A percentile compares a stretch with the other conserved stretches of the same genome.
Conservation (phyloP, 495 filamentous ascomycete species). For the Penicillium longicatenatum region DNA sequence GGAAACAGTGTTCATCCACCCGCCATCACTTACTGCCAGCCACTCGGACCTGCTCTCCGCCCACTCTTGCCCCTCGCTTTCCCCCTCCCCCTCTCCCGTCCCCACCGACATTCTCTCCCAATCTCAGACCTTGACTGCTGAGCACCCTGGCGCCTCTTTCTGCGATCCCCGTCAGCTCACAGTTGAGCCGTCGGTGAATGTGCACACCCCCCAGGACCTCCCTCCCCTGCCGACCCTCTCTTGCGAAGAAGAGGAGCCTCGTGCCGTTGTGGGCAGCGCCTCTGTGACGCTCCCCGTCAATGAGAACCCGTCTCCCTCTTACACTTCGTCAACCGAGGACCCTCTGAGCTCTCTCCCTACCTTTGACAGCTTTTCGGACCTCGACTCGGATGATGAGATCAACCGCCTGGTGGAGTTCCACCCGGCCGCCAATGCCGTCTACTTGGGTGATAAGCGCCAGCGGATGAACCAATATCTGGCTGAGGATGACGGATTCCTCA, state of each 20-base stretch:
- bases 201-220: conserved; percentile 61
- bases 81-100: conserved; percentile 72
- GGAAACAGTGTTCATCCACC: conserved; percentile 75
- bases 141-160: conserved; percentile 59
- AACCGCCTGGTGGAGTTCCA: conserved; percentile 74
- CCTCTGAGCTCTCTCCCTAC: conserved; percentile 64
- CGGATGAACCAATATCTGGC: conserved; percentile 66
- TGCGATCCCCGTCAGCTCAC: conserved; percentile 93
- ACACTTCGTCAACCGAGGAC: conserved; percentile 50
- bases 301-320: conserved; percentile 49
- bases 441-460: conserved; percentile 76
- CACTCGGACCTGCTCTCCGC: conserved; percentile 75
- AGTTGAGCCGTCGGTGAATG: conserved; percentile 62
- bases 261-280: conserved; percentile 68
- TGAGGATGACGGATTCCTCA: conserved; percentile 74
- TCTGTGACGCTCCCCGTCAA: conserved; percentile 56
- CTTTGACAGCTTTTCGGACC: conserved; percentile 85
- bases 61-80: conserved; percentile 77
- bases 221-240: conserved; percentile 68
- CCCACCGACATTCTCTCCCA: conserved; percentile 64
- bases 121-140: conserved; percentile 52
- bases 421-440: conserved; percentile 57
- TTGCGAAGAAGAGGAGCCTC: conserved; percentile 75
- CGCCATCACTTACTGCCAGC: conserved; percentile 64
- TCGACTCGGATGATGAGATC: conserved; percentile 92